These are phyloP conservation scores for Microcyclospora tardicrescens DNA, from an alignment of 2,329 filamentous ascomycete genomes.

Conservation along the genomic window DNA sequence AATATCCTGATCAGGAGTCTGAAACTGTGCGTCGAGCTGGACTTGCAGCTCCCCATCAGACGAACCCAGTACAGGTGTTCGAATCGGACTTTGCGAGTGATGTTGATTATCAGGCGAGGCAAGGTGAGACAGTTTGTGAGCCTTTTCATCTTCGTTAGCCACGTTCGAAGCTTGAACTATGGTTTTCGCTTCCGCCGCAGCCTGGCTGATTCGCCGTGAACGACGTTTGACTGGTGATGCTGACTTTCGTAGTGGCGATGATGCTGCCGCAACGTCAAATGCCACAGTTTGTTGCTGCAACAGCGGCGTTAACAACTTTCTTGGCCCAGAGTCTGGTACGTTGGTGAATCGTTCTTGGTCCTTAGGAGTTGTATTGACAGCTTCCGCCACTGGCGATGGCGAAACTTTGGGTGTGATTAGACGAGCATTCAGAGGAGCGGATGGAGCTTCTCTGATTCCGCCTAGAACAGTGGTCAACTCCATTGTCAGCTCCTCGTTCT, in stretches of 20 bases:
- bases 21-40: constrained; percentile 9
- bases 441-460: constrained; percentile 27
- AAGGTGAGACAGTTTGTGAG: too few species aligned
- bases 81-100: neutral
- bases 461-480: constrained; percentile 38
- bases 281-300: constrained; percentile 18
- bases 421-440: constrained; percentile 4
- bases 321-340: constrained; percentile 29
- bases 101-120: too few species aligned
- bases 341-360: constrained; percentile 44
- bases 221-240: neutral
- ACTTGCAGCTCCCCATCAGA: constrained; percentile 4
- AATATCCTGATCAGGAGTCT: constrained; percentile 9
- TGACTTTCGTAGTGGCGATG: constrained; percentile 7
- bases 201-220: too few species aligned
- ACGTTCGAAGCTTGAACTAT: too few species aligned
- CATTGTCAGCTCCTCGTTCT: constrained; percentile 39
- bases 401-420: constrained; percentile 24
- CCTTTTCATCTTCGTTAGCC: too few species aligned
- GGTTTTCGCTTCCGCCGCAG: too few species aligned
- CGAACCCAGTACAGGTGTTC: constrained; percentile 1
- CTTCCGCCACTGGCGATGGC: constrained; percentile 36
- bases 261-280: constrained; percentile 3
- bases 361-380: constrained; percentile 42
- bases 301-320: constrained; percentile 22